Evolutionary conservation across 257 asterid species (phyloP).

Genomic region (Fraxinus cuspidata): DNA sequence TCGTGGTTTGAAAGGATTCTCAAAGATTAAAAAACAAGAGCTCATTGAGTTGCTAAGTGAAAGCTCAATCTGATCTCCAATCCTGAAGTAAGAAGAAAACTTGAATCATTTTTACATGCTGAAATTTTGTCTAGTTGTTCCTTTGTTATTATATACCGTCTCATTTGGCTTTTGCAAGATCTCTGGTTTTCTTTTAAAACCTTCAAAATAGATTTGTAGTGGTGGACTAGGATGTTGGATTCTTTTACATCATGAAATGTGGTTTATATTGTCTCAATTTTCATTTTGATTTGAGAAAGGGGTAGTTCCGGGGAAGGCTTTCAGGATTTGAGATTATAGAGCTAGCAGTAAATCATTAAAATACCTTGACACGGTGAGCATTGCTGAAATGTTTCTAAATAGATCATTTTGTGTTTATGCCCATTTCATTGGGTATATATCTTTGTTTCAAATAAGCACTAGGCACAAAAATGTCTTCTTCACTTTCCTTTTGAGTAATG

Average conservation of each 20-base stretch:
- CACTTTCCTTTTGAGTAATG: too few species aligned
- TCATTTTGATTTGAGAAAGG: not conserved
- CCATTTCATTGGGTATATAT: too few species aligned
- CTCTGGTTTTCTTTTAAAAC: not conserved
- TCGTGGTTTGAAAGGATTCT: slow-evolving; percentile 39
- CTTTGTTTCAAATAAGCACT: too few species aligned
- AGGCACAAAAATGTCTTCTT: too few species aligned
- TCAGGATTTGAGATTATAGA: too few species aligned
- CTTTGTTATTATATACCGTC: not conserved
- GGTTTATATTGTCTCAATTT: not conserved
- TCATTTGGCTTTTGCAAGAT: not conserved
- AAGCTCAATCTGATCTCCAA: slow-evolving; percentile 24
- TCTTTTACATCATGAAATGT: not conserved
- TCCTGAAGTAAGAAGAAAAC: not conserved
- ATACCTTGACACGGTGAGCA: too few species aligned
- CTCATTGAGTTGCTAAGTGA: slow-evolving; percentile 42
- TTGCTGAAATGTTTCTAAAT: too few species aligned
- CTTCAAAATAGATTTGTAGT: not conserved
- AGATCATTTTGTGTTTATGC: too few species aligned
- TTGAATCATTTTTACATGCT: not conserved
- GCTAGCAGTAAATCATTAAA: too few species aligned
- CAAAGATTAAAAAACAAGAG: slow-evolving; percentile 42
- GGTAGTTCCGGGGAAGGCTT: too few species aligned
- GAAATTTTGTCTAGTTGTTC: not conserved
- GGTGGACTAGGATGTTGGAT: not conserved